Evolutionary conservation across 352 stramenopile genomes (phyloP).

Genomic region (Plasmopara halstedii): DNA sequence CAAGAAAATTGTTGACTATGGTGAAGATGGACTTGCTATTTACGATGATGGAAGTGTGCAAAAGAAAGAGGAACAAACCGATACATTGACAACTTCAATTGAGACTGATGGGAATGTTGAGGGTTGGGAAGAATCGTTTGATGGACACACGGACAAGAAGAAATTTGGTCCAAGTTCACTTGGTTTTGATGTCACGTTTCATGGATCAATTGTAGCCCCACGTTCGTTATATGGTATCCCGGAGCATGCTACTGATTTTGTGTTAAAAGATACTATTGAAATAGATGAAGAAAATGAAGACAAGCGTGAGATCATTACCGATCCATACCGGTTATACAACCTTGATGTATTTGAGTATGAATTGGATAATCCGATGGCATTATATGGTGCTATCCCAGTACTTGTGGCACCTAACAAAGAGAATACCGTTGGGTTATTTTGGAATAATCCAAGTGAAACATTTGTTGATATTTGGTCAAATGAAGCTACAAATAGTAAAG

Average conservation of each 20-base stretch:
- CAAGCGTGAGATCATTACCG: conserved; percentile 38
- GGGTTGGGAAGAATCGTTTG: conserved; percentile 94
- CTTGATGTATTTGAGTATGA: conserved; percentile 99
- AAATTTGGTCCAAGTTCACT: conserved; percentile 89
- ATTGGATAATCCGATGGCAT: conserved; percentile 96
- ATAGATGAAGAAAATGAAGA: conserved; percentile 6
- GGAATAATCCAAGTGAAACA: conserved; percentile 98
- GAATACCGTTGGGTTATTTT: conserved; percentile 94
- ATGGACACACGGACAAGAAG: conserved; percentile 86
- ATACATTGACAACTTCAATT: conserved; percentile 7
- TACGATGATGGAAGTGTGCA: conserved; percentile 92
- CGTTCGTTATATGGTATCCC: conserved; percentile 94
- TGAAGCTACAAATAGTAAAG: conserved; percentile 37
- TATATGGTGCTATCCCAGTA: conserved; percentile 91
- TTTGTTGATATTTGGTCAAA: conserved; percentile 94
- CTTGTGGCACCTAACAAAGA: conserved; percentile 54
- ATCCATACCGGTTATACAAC: conserved; percentile 99
- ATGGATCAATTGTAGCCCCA: conserved; percentile 36
- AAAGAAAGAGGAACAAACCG: conserved; percentile 39
- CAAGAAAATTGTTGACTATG: conserved; percentile 95
- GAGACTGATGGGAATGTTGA: conserved; percentile 47
- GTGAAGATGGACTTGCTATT: conserved; percentile 96
- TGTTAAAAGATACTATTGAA: conserved; percentile 90
- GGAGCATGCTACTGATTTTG: conserved; percentile 93
- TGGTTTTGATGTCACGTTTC: conserved; percentile 94